Evolutionary conservation across 805 yeast genomes (phyloP), one percentile per base, ranked within the genome.

Genomic region (Monosporozyma yasuniensis): DNA sequence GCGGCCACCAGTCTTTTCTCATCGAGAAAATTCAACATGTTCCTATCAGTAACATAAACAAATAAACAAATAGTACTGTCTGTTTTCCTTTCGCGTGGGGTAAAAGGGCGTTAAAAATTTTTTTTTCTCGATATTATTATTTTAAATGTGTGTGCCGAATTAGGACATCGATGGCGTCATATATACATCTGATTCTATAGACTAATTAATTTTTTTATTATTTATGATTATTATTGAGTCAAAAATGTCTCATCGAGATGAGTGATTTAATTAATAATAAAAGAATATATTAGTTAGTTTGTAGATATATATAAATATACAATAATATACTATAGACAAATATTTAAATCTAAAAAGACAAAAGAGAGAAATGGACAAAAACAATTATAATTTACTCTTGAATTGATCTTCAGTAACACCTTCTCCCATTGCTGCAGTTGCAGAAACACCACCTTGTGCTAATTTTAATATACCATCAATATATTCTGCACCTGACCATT

Each of bases 401-500:
- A 91, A 91, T 72, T 91, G 98, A 59, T 86, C 95, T 74, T 91
- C 98, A 49, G 98, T 91, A 58, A 91, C 97, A 75, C 98, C 98
- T 54, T 84, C 84, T 65, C 97, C 97, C 97, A 91, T 91, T 46
- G 98, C 97, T 57, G 97, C 96, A 46, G 98, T 91, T 18, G 95
- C 84, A 47, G 90, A 77, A 51, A 90, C 85, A 73, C 98, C 98
- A 61, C 97, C 97, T 50, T 93, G 83, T 23, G 89, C 93, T 71
- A 88, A 75, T 70, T 84, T 89, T 69, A 91, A 81, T 64, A 91
- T 75, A 52, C 87, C 83, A 70, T 91, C 98, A 64, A 91, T 84
- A 74, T 88, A 90, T 72, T 87, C 96, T 28, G 98, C 98, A 66
- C 98, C 98, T 42, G 96, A 88, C 98, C 98, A 91, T 71, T 90